Percentiles rank a stretch among this genome's conserved stretches.
Evolutionary conservation across 2,329 filamentous ascomycete genomes (phyloP).

Genomic region (Ramularia endophylla): DNA sequence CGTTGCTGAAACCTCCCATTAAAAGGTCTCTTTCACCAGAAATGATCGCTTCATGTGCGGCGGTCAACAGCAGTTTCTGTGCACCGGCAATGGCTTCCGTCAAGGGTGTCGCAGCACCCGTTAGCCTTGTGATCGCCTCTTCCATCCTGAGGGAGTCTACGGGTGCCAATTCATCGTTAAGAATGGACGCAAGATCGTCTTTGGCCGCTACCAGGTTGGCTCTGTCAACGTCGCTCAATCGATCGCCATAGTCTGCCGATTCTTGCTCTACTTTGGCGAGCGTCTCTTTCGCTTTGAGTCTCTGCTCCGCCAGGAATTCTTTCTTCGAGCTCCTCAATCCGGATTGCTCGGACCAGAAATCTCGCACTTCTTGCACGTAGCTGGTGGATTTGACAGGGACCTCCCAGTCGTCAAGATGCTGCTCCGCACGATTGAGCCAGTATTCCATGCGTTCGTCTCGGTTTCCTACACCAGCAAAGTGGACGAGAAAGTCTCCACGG

Average conservation of each 20-base stretch:
- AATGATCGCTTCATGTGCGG: conserved; percentile 33
- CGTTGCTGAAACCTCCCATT: conserved; percentile 13
- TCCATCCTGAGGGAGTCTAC: conserved; percentile 20
- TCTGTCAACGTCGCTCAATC: conserved; percentile 21
- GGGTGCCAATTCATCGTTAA: conserved; percentile 17
- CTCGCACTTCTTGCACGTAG: conserved; percentile 32
- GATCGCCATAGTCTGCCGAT: conserved; percentile 26
- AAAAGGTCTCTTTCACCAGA: conserved; percentile 30
- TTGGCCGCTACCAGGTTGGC: conserved; percentile 23
- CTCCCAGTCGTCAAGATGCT: conserved; percentile 36
- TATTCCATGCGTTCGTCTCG: conserved; percentile 32
- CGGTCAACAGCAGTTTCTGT: conserved; percentile 25
- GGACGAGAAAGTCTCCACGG: conserved; percentile 39
- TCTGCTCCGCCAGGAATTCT: conserved; percentile 16
- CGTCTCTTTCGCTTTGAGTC: conserved; percentile 21
- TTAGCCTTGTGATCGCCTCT: conserved; percentile 16
- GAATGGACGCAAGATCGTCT: conserved; percentile 23
- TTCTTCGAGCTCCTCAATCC: conserved; percentile 21
- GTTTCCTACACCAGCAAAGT: conserved; percentile 35
- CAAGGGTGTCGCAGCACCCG: conserved; percentile 21
- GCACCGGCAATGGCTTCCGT: conserved; percentile 19
- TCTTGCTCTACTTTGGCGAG: conserved; percentile 21
- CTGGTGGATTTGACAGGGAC: conserved; percentile 33
- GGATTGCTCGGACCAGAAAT: conserved; percentile 32
- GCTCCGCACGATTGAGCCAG: conserved; percentile 35